Percentiles rank a stretch among this genome's conserved stretches.
These are phyloP conservation scores for Eucalyptus regnans DNA, from an alignment of 345 rosid genomes.

Conservation along the genomic window DNA sequence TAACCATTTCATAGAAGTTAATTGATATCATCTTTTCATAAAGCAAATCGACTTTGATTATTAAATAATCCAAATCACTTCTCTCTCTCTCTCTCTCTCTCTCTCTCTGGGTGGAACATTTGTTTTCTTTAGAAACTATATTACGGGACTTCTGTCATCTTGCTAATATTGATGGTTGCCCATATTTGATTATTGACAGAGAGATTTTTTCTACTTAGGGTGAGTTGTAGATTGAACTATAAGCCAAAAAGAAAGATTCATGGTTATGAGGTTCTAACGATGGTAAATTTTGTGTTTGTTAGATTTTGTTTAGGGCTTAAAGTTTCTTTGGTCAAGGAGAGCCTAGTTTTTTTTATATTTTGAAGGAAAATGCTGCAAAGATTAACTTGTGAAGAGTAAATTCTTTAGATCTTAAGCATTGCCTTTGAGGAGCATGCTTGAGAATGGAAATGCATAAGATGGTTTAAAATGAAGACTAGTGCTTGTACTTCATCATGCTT, in stretches of 20 bases:
- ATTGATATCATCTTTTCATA: background rate
- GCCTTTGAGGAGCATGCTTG: background rate
- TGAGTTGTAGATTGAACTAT: background rate
- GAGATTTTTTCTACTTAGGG: background rate
- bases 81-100: background rate
- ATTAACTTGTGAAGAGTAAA: background rate
- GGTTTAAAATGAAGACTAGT: background rate
- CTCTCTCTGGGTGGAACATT: background rate
- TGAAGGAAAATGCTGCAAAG: background rate
- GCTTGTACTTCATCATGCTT: background rate
- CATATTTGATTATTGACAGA: background rate
- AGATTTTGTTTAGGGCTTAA: background rate
- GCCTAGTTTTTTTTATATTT: background rate
- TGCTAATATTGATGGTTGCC: background rate
- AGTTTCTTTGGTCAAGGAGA: background rate
- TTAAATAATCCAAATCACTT: background rate
- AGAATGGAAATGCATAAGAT: background rate
- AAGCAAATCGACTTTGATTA: background rate
- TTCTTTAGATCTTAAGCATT: background rate
- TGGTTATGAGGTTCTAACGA: background rate
- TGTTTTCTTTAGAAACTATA: background rate
- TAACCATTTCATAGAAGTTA: background rate
- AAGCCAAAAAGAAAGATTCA: background rate
- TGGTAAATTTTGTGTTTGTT: background rate
- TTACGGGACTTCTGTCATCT: background rate